Percentiles rank a stretch among this genome's conserved stretches.
Evolutionary conservation across 169 alveolate species (phyloP).

Genomic region (Plasmodium fragile): DNA sequence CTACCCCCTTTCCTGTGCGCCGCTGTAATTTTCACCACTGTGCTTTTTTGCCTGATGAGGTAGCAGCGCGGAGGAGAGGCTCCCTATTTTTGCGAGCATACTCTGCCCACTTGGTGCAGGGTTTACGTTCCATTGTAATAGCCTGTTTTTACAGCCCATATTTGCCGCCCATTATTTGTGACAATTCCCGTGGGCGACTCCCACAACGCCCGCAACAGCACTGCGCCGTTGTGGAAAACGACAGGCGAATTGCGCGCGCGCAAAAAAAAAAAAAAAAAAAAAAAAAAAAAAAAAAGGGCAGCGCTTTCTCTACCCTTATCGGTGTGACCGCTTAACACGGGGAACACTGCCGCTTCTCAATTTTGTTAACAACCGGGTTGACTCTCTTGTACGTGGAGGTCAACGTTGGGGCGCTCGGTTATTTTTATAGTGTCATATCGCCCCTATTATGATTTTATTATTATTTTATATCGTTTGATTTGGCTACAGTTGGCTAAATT

Average conservation of each 20-base stretch:
- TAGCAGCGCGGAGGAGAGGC: neutral
- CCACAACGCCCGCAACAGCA: neutral
- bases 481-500: neutral
- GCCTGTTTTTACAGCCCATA: neutral
- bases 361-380: neutral
- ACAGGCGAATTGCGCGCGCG: neutral
- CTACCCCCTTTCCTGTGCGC: neutral
- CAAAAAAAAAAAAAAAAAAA: no score
- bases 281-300: no score
- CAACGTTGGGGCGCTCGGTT: neutral
- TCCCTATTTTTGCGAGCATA: neutral
- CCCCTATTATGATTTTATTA: neutral
- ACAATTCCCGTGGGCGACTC: neutral
- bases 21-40: neutral
- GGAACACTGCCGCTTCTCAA: neutral
- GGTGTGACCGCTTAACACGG: neutral
- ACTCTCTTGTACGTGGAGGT: neutral
- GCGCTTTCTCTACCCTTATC: neutral
- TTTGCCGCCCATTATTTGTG: neutral
- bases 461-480: slow-evolving; percentile 21
- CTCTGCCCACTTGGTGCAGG: neutral
- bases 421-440: neutral
- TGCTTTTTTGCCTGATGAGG: neutral
- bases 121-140: neutral
- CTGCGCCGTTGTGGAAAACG: neutral